Evolutionary conservation across 2,329 filamentous ascomycete genomes (phyloP), one percentile per base, ranked within the genome.

Genomic region (Aspergillus udagawae): DNA sequence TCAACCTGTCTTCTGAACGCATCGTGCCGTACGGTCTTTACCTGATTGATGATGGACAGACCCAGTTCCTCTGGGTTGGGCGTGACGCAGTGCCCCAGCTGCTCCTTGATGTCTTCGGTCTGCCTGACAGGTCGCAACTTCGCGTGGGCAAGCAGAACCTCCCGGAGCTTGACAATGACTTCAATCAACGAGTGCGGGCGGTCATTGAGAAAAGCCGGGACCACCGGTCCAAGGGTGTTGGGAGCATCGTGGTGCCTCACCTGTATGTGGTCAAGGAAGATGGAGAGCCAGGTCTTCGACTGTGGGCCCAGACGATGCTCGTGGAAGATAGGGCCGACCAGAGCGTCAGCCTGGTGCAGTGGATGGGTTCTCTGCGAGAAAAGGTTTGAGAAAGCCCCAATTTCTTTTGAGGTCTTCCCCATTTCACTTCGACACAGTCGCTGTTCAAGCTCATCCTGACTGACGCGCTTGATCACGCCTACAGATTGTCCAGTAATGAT

Each of bases 61-160:
- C 91, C 5, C 94, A 99, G 73, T 99, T 99, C 82, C 78, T 99
- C 50, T 99, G 94, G 94, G 83, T 97, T 21, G 94, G 94, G 14
- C 87, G 92, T 38, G 93, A 99, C 65, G 89, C 93, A 1, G 91
- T 99, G 28, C 91, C 92, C 1, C 91, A 96, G 70, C 83, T 99
- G 32, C 80, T 97, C 44, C 77, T 83, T 53, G 94, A 99, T 67
- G 93, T 97, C 5, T 99, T 99, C 72, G 93, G 92, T 25, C 82
- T 94, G 10, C 82, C 88, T 49, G 92, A 97, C 75, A 87, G 90
- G 70, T 87, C 86, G 42, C 88, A 91, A 70, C 80, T 99, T 60
- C 92, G 91, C 64, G 91, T 97, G 61, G 94, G 94, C 73, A 99
- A 99, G 82, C 88, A 88, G 25, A 85, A 86, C 4, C 76, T 99